Base-by-base conservation (phyloP, 2,329 filamentous ascomycete genomes). In the Penicillium sp. region DNA sequence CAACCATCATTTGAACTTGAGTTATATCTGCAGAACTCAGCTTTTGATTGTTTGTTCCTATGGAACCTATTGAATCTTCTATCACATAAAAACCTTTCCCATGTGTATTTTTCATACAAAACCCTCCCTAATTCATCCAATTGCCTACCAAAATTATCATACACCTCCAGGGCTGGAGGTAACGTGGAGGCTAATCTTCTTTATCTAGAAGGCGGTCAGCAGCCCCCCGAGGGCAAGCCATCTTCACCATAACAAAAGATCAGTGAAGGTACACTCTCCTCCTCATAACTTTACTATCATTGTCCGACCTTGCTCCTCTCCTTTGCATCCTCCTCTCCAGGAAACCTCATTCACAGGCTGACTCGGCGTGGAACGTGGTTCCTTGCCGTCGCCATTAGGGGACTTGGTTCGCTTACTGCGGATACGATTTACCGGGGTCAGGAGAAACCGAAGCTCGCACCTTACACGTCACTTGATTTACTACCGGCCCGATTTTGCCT, bases 221-320 rank as follows among this genome's bases (percentile, higher is more conserved):
- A 43, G 7, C 27, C 37, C 50, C 56, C 63, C 59, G 57, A 59
- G 58, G 54, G 53, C 55, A 59, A 58, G 41, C 56, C 43, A 43
- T 52, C 55, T 60, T 56, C 49, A 48, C 58, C 63, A 63, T 62
- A 66, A 66, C 62, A 66, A 63, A 63, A 61, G 60, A 62, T 58
- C 66, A 61, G 57, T 57, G 52, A 63, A 48, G 51, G 56, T 49
- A 61, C 54, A 46, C 50, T 37, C 57, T 35, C 57, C 27, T 55
- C 57, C 49, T 59, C 59, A 54, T 37, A 61, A 50, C 38, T 35
- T 52, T 50, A 47, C 54, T 49, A 51, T 53, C 45, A 52, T 60
- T 54, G 60, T 54, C 59, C 58, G 45, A 59, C 43, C 59, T 54
- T 38, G 41, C 37, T 43, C 43, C 56, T 59, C 35, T 47, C 42